These are phyloP conservation scores for Drechmeria coniospora DNA, from an alignment of 2,329 filamentous ascomycete species.

Conservation along the genomic window DNA sequence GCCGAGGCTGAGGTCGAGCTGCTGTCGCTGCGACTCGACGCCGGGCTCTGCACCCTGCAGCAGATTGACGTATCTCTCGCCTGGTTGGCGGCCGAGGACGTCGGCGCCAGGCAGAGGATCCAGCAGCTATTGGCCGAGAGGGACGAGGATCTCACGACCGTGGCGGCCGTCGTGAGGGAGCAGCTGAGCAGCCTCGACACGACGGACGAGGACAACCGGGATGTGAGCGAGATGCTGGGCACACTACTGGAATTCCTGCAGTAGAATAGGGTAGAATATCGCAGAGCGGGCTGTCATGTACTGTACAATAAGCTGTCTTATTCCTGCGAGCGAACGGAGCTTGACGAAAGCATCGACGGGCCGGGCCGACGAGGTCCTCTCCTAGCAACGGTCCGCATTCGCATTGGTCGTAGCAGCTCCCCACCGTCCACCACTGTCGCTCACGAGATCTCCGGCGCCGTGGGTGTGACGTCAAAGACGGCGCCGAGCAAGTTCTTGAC, in stretches of 20 bases:
- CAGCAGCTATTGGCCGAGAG: constrained; percentile 47
- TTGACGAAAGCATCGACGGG: too few species aligned
- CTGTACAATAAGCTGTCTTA: constrained; percentile 1
- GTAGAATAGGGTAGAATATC: too few species aligned
- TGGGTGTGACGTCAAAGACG: constrained; percentile 72
- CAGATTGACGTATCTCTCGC: constrained; percentile 72
- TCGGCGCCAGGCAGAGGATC: constrained; percentile 53
- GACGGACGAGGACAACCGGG: constrained; percentile 42
- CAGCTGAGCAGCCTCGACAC: constrained; percentile 37
- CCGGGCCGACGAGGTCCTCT: too few species aligned
- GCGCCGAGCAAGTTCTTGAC: constrained; percentile 69
- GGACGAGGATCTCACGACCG: constrained; percentile 46
- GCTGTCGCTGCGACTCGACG: constrained; percentile 62
- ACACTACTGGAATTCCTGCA: constrained; percentile 35
- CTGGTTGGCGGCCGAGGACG: constrained; percentile 85
- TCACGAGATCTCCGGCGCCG: constrained; percentile 25
- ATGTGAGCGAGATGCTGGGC: constrained; percentile 37
- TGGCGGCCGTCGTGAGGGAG: constrained; percentile 54
- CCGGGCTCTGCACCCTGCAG: constrained; percentile 71
- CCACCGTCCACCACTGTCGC: background rate
- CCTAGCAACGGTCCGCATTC: too few species aligned
- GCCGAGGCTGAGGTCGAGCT: constrained; percentile 53
- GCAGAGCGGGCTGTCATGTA: too few species aligned
- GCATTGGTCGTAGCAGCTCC: too few species aligned
- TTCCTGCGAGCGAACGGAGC: too few species aligned